Evolutionary conservation across 2,329 filamentous ascomycete genomes (phyloP).

Genomic region (Fonsecaea pedrosoi): DNA sequence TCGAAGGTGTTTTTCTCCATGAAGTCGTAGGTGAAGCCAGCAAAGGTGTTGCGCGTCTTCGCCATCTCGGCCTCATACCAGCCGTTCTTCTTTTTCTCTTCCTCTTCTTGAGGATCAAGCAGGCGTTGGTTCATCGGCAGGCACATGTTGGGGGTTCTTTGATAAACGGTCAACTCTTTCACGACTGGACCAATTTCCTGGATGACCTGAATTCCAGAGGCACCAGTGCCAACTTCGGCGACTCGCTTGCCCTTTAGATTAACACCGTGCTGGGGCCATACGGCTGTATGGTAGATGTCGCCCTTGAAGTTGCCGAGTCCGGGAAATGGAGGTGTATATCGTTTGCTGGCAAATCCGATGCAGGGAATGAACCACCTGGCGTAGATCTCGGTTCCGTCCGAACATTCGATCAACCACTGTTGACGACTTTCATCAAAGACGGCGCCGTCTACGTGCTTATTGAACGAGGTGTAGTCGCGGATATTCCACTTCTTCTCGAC

Average conservation of each 20-base stretch:
- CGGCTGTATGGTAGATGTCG: constrained; percentile 65
- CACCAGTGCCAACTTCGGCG: constrained; percentile 69
- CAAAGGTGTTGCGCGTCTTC: constrained; percentile 60
- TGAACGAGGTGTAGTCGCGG: constrained; percentile 45
- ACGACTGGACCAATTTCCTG: constrained; percentile 36
- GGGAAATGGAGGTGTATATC: constrained; percentile 66
- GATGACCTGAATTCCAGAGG: constrained; percentile 52
- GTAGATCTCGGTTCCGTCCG: constrained; percentile 31
- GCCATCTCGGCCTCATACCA: constrained; percentile 60
- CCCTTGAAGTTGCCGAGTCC: constrained; percentile 67
- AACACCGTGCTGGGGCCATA: constrained; percentile 66
- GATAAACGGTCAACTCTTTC: constrained; percentile 52
- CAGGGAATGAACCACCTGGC: constrained; percentile 32
- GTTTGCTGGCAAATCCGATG: constrained; percentile 62
- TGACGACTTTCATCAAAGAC: constrained; percentile 44
- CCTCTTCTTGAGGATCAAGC: constrained; percentile 61
- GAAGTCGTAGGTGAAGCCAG: constrained; percentile 67
- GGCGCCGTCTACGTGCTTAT: constrained; percentile 48
- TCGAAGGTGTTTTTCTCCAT: constrained; percentile 63
- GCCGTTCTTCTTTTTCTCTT: constrained; percentile 60
- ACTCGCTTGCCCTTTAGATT: constrained; percentile 64
- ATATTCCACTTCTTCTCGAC: constrained; percentile 51
- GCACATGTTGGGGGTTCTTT: constrained; percentile 67
- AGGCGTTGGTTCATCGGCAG: constrained; percentile 64
- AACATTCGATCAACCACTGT: constrained; percentile 34